Evolutionary conservation across 331 rosid species (phyloP).

Genomic region (Saraca asoca): DNA sequence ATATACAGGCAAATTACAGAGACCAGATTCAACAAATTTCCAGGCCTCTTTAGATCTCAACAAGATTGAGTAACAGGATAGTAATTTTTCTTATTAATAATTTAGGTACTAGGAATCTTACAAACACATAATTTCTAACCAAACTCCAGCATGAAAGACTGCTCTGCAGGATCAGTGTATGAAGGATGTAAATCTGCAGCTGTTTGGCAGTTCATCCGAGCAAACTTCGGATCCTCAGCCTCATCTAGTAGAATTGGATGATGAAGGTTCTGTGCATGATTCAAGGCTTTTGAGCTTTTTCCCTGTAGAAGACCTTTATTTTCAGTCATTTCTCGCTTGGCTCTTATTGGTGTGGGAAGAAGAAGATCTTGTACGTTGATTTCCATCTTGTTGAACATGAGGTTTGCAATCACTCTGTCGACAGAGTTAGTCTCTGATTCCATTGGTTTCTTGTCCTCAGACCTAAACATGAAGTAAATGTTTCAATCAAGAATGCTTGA

Average conservation of each 20-base stretch:
- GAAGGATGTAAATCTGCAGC: conserved; percentile 4
- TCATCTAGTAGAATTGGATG: conserved; percentile 24
- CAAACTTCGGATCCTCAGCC: conserved; percentile 49
- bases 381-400: conserved; percentile 65
- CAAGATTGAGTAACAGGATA: conserved; percentile 23
- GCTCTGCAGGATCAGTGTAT: conserved; percentile 16
- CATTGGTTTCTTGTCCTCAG: conserved; percentile 33
- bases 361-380: conserved; percentile 40
- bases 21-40: conserved; percentile 9
- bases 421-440: conserved; percentile 59
- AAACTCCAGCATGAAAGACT: conserved; percentile 34
- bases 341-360: conserved; percentile 35
- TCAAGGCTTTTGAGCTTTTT: conserved; percentile 13
- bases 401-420: conserved; percentile 70
- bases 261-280: conserved; percentile 19
- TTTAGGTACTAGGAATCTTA: conserved; percentile 25
- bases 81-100: conserved; percentile 24
- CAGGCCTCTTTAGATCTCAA: conserved; percentile 13
- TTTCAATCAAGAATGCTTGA: conserved; percentile 27
- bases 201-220: conserved; percentile 9
- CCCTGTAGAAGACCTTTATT: conserved; percentile 12
- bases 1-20: conserved; percentile 21
- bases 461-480: conserved; percentile 42
- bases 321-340: conserved; percentile 30
- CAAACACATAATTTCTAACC: conserved; percentile 29